Base-by-base conservation (phyloP, 495 filamentous ascomycete species). In the Xylaria acuta region DNA sequence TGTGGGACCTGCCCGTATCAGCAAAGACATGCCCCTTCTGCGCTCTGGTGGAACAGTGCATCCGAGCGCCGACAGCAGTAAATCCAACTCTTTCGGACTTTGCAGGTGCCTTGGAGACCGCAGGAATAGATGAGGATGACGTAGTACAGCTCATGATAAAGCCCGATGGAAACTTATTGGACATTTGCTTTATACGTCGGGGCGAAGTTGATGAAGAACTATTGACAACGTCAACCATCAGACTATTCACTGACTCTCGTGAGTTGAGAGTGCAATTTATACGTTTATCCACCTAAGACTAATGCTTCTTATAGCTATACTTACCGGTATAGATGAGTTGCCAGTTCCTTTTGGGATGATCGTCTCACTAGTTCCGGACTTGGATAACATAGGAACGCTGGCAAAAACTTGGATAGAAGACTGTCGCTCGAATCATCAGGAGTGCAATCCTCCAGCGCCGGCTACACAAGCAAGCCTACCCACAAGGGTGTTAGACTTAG, bases 161-260 rank as follows among this genome's bases (percentile, higher is more conserved):
- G 40, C 62, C 62, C 5, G 40, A 47, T 45, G 40, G 25, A 14
- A 64, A 45, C 25, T 40, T 64, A 30, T 11, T 64, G 8, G 62
- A 47, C 11, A 14, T 64, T 25, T 45, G 40, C 14, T 64, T 64
- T 47, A 47, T 47, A 47, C 40, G 62, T 0, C 62, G 47, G 62
- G 62, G 40, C 2, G 62, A 45, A 64, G 38, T 18, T 11, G 62
- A 64, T 14, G 62, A 47, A n/a, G 62, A 64, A 25, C 36, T 64
- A 25, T 45, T 64, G 16, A 64, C 62, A 30, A 64, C 62, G 14
- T 45, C 62, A 32, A 64, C 62, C 40, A 64, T 64, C 40, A 64
- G 25, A 8, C 62, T 64, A 3, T 64, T 47, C 40, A 64, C 40
- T 8, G 62, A 64, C 40, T 64, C 25, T 45, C 22, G 62, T 64